Conservation (phyloP, 768 basidiomycete genomes). For the Leccinum longicurvipes region DNA sequence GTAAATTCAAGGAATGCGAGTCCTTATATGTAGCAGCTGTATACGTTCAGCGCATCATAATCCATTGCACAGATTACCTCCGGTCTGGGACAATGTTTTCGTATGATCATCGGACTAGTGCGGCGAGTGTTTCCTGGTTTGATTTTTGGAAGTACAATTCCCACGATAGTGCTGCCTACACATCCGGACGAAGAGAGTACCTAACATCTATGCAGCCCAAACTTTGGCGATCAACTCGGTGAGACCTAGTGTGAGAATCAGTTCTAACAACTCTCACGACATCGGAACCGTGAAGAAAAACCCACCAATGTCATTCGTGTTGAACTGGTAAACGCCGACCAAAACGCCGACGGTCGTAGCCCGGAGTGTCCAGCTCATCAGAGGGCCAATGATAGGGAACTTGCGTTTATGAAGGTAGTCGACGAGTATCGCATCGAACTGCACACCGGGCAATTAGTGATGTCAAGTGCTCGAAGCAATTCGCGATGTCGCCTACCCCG, state of each 20-base stretch:
- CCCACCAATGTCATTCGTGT: slow-evolving; percentile 96
- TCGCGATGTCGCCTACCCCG: slow-evolving; percentile 52
- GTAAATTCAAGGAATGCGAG: no score
- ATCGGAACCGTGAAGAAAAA: slow-evolving; percentile 11
- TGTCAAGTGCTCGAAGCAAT: background rate
- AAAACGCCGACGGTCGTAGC: slow-evolving; percentile 75
- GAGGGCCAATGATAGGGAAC: slow-evolving; percentile 75
- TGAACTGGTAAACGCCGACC: slow-evolving; percentile 95
- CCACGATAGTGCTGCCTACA: background rate
- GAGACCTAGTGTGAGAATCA: slow-evolving; percentile 51
- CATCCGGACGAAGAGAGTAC: background rate
- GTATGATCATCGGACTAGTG: background rate
- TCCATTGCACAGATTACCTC: background rate
- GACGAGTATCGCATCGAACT: slow-evolving; percentile 76
- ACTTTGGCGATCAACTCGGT: slow-evolving; percentile 80
- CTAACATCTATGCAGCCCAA: slow-evolving; percentile 67
- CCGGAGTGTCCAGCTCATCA: slow-evolving; percentile 74
- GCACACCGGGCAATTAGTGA: background rate
- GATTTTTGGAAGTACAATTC: background rate
- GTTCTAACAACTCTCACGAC: background rate
- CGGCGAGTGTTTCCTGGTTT: background rate
- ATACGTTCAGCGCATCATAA: background rate
- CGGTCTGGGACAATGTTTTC: background rate
- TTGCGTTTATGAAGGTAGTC: slow-evolving; percentile 96
- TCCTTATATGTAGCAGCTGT: background rate